Conservation (phyloP, 768 basidiomycete species). For the Boletus vinaceobasis region DNA sequence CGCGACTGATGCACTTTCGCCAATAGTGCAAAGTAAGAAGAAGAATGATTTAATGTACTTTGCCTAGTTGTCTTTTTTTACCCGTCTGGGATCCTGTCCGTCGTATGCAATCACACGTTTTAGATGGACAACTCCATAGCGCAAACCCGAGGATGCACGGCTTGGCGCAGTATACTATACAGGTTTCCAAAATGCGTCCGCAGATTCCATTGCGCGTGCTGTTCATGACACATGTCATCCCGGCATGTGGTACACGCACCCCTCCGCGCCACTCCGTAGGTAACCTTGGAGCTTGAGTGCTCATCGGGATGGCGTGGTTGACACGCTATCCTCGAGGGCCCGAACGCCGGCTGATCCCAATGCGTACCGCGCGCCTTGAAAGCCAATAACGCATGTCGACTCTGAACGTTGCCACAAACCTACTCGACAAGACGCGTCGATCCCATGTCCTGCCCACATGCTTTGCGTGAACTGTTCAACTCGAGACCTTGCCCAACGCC, state of each 20-base stretch:
- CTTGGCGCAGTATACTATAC: not conserved
- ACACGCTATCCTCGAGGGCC: not conserved
- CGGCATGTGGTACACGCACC: not conserved
- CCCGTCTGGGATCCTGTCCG: not conserved
- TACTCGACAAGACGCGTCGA: not conserved
- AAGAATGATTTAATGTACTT: conserved; percentile 98
- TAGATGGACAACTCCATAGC: not conserved
- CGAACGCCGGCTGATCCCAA: not conserved
- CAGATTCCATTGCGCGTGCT: no score
- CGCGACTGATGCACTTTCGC: conserved; percentile 26
- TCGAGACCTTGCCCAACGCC: no score
- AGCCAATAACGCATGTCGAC: not conserved
- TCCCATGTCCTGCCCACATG: not conserved
- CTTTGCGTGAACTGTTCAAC: not conserved
- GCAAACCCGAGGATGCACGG: not conserved
- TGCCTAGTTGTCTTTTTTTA: conserved; percentile 48
- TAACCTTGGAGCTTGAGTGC: no score
- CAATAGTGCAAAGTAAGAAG: conserved; percentile 96
- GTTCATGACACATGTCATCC: not conserved
- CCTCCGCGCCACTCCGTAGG: no score
- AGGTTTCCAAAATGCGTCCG: not conserved
- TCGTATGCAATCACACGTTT: conserved; percentile 8
- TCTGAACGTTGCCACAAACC: not conserved
- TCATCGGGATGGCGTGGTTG: not conserved
- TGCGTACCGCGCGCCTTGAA: not conserved